Evolutionary conservation across 306 rosid species (phyloP).

Genomic region (Prosopis cineraria): DNA sequence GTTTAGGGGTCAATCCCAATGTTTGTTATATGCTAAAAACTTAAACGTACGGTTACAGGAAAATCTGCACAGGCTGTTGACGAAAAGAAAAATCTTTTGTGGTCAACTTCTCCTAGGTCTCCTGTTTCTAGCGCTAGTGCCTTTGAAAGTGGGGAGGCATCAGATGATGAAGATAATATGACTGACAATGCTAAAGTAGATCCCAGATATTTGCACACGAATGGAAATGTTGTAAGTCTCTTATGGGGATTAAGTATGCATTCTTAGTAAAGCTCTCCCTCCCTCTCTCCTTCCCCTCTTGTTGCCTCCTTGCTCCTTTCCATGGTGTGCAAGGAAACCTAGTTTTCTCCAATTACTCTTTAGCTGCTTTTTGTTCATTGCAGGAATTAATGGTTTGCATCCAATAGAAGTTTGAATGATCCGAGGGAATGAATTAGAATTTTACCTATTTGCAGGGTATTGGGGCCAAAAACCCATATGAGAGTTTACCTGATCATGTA

Average conservation of each 20-base stretch:
- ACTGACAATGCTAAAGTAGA: slow-evolving; percentile 53
- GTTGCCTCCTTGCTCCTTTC: slow-evolving; percentile 7
- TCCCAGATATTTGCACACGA: slow-evolving; percentile 59
- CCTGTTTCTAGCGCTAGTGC: slow-evolving; percentile 96
- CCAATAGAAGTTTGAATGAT: slow-evolving; percentile 12
- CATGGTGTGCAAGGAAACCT: slow-evolving; percentile 5
- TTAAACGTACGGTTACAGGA: slow-evolving; percentile 52
- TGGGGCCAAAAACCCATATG: slow-evolving; percentile 54
- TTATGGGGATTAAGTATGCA: slow-evolving; percentile 12
- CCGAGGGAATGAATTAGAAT: slow-evolving; percentile 24
- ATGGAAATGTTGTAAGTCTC: slow-evolving; percentile 78
- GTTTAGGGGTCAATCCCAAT: slow-evolving; percentile 22
- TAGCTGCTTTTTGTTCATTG: not conserved
- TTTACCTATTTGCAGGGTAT: slow-evolving; percentile 56
- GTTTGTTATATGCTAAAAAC: slow-evolving; percentile 10
- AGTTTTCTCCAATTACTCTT: not conserved
- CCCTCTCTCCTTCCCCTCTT: not conserved
- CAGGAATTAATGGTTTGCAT: slow-evolving; percentile 10
- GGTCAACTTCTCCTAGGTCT: slow-evolving; percentile 83
- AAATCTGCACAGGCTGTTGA: slow-evolving; percentile 55
- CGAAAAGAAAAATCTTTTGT: slow-evolving; percentile 58
- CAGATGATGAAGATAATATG: slow-evolving; percentile 78
- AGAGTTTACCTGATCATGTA: slow-evolving; percentile 67
- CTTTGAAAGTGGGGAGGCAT: slow-evolving; percentile 89
- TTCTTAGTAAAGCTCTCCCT: slow-evolving; percentile 1